Evolutionary conservation across 2,329 filamentous ascomycete genomes (phyloP), one percentile per base, ranked within the genome.

Genomic region (Botrytis deweyae): DNA sequence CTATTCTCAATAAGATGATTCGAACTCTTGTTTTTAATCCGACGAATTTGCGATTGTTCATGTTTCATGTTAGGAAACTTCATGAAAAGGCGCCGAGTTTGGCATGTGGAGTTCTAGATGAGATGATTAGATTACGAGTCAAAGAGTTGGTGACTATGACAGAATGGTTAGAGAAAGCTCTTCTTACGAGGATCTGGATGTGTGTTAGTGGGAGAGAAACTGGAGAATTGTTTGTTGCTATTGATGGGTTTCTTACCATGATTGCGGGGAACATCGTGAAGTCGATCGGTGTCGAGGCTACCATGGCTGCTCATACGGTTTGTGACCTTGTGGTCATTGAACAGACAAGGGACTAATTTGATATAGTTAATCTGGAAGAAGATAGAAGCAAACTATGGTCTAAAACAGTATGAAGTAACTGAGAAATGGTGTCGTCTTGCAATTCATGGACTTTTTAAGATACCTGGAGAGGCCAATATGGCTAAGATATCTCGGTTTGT

Each of bases 311-410:
- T 10, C 91, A 93, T 77, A 92, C 89, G 49, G 90, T 92, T 80
- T 77, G 87, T 81, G 46, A 42, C 63, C 42, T 18, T 36, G 25
- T 16, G 4, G 6, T 4, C 5, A 33, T 44, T 5, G 46, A 44
- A 29, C 38, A 58, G 14, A 38, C 10, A 18, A 7, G 16, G 46
- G 22, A 49, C 77, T 79, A 63, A 80, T 44, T 52, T 25, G 18
- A 16, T 10, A 76, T 74, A 95, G 92, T 82, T 97, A 5, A 83
- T 97, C 5, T 98, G 94, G 94, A 96, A 94, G 82, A 88, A 87
- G 40, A 85, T 93, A n/a, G 92, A 94, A 70, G 82, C 85, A 1
- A 84, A 85, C 22, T 89, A 88, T 75, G 83, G 82, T 1, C 85
- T 87, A 46, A 84, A 86, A 2, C 83, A 89, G 25, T 88, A 87